These are phyloP conservation scores for Boletus albobrunnescens DNA, from an alignment of 1,284 basidiomycete genomes.

Conservation along the genomic window DNA sequence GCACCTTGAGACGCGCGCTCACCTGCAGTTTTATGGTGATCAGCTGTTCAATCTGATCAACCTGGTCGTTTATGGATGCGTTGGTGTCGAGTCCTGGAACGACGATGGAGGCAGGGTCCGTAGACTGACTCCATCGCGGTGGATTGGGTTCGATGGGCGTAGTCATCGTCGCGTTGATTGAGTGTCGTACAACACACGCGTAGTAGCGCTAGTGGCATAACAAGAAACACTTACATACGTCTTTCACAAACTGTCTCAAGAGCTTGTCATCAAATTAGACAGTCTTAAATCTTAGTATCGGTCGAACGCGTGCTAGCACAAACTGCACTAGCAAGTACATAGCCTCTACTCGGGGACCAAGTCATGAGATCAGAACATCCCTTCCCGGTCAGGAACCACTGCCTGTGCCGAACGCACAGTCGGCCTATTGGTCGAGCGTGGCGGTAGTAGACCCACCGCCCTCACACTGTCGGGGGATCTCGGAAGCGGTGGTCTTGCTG, in stretches of 20 bases:
- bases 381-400: conserved; percentile 48
- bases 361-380: conserved; percentile 46
- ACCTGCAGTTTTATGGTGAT: conserved; percentile 87
- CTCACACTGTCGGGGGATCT: conserved; percentile 31
- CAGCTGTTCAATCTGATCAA: conserved; percentile 93
- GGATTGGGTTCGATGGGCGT: conserved; percentile 45
- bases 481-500: conserved; percentile 29
- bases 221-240: too few relatives aligned
- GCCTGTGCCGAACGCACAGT: conserved; percentile 46
- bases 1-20: neutral
- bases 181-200: too few relatives aligned
- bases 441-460: conserved; percentile 44
- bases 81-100: conserved; percentile 74
- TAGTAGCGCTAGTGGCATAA: too few relatives aligned
- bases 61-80: conserved; percentile 76
- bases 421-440: conserved; percentile 61
- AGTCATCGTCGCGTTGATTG: conserved; percentile 14
- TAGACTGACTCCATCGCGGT: conserved; percentile 61
- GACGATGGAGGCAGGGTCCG: conserved; percentile 58
- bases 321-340: too few relatives aligned
- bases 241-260: too few relatives aligned
- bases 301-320: neutral
- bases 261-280: too few relatives aligned
- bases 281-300: neutral
- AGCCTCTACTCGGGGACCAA: too few relatives aligned